Evolutionary conservation across 257 asterid species (phyloP), one percentile per base, ranked within the genome.

Genomic region (Ballota nigra): DNA sequence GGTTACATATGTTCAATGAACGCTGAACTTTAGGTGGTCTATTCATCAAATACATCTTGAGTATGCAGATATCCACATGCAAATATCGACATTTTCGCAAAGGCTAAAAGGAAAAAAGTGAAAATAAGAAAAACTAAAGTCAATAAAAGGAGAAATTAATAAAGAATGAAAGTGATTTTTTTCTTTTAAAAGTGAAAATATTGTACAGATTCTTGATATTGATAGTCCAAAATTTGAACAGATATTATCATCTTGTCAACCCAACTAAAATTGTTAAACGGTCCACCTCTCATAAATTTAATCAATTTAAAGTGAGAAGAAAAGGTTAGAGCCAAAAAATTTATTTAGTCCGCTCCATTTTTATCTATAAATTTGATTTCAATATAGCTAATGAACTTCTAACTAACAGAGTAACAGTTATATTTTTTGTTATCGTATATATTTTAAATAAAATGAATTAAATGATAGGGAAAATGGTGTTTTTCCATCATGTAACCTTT

Each of bases 51-150:
- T 18, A 52, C 18, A 26, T 63, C 72, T n/a, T 5, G 53, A 47
- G 55, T 47, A 8, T 26, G 26, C 56, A 58, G 47, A 29, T 67
- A 28, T 47, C 57, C 52, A 49, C 75, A 68, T 68, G 79, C 65
- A 75, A 61, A 75, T 33, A 41, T 22, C 43, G 45, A 13, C 29
- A 45, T 36, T 59, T 16, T 33, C 51, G 22, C 6, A 64, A 73
- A 58, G 53, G 24, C 60, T 16, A 36, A 73, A 52, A 51, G 34
- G 34, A 38, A 53, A 33, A 63, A 61, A 23, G 49, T 16, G 13
- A 24, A 22, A 73, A 23, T 55, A 60, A 4, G 28, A 6, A 4
- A 34, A 38, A 67, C 10, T 36, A 36, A 45, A 43, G 20, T 23
- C 29, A 69, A 63, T 55, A 56, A 36, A 51, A 51, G 18, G 22